Evolutionary conservation across 805 yeast species (phyloP), one percentile per base, ranked within the genome.

Genomic region (Candida koratica): DNA sequence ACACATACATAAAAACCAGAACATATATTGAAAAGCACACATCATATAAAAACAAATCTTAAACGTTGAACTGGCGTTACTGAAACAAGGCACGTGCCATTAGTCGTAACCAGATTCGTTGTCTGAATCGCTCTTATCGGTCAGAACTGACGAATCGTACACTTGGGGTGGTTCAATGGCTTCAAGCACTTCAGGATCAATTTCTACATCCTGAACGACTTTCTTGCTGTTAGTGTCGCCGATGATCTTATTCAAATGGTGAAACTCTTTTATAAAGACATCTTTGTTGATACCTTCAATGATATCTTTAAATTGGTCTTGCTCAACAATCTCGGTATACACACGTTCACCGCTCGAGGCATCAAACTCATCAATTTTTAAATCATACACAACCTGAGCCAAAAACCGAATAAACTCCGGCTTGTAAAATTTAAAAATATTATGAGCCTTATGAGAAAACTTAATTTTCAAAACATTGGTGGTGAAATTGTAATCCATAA

Each of bases 231-330:
- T 25, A 20, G 37, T 32, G 13, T 41, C 31, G 14, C 38, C 33
- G 13, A 37, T 36, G 23, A 42, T 28, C 9, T 37, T 31, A 6
- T 43, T 52, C 31, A 54, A 55, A 38, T 56, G 51, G 14, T 53
- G 48, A 42, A 58, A 61, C 23, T 61, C 65, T 17, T 48, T 49
- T 6, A 51, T 39, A 31, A 61, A 61, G 16, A 53, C 61, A 11
- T 50, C 56, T 19, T 50, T 51, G 14, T 39, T 43, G 36, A 56
- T 43, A 13, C 17, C 23, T 14, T 41, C 39, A 20, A 58, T 41
- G 20, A 52, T 45, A 22, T 36, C 37, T 32, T 52, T 52, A 13
- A 51, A 36, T 6, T 51, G 56, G 20, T 39, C 25, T 38, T 40
- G 33, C 6, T 43, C 37, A 12, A 46, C 20, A 19, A 60, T 35